A percentile compares a stretch with the other conserved stretches of the same genome.
phyloP scores from a whole-genome alignment of 768 basidiomycete genomes.

The Lentinus brumalis region DNA sequence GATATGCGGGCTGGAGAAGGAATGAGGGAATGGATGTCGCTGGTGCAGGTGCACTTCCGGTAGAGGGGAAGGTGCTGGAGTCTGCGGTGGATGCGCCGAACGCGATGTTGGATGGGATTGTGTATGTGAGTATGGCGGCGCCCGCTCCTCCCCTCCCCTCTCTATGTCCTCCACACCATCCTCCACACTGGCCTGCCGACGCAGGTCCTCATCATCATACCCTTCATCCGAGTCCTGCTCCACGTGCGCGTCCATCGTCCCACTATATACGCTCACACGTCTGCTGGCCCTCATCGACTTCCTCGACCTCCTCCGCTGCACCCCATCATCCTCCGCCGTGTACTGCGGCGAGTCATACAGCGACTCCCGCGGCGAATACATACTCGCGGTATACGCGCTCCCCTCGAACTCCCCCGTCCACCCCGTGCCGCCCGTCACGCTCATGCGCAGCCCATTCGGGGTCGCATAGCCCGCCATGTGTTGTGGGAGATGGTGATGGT shows the following conservation, averaged over 20 bases:
- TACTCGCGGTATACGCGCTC: constrained; percentile 16
- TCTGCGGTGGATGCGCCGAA: background rate
- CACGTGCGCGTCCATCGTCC: constrained; percentile 13
- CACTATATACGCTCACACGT: constrained; percentile 3
- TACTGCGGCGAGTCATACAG: constrained; percentile 18
- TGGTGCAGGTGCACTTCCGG: constrained; percentile 16
- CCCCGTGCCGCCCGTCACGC: constrained; percentile 5
- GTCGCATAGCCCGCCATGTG: background rate
- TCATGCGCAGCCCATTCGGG: background rate
- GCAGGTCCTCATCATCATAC: background rate
- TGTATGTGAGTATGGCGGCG: constrained; percentile 20
- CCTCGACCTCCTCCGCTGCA: background rate
- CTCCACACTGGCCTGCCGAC: background rate
- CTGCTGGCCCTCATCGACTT: constrained; percentile 5
- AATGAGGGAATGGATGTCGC: constrained; percentile 29
- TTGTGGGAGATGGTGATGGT: background rate
- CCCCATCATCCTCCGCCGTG: constrained; percentile 7
- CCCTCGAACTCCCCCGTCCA: constrained; percentile 11
- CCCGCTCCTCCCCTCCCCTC: constrained; percentile 6
- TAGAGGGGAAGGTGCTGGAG: background rate
- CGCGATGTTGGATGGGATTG: background rate
- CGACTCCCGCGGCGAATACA: constrained; percentile 16
- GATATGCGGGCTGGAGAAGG: constrained; percentile 27
- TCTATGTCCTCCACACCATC: too few species aligned
- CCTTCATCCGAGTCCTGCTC: constrained; percentile 11